Conservation (phyloP, 768 basidiomycete genomes). For the Kwoniella europaea region DNA sequence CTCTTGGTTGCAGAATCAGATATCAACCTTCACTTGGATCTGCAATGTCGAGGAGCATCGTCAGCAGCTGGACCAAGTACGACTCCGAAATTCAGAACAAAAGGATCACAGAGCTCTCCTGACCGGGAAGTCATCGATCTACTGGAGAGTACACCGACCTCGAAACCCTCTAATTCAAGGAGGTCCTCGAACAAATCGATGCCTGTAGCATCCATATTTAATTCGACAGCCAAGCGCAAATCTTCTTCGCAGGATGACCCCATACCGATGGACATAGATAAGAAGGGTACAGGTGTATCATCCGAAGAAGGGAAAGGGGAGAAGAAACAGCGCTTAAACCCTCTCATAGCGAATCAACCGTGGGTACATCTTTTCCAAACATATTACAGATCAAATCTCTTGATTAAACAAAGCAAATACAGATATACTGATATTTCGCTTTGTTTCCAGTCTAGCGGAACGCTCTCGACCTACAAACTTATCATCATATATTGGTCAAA, state of each 20-base stretch:
- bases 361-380: conserved; percentile 15
- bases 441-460: conserved; percentile 65
- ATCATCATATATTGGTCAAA: conserved; percentile 75
- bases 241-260: conserved; percentile 3
- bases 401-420: too few relatives aligned
- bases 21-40: conserved; percentile 52
- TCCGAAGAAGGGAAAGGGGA: conserved; percentile 18
- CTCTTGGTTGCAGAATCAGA: conserved; percentile 27
- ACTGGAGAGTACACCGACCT: conserved; percentile 13
- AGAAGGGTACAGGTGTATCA: neutral
- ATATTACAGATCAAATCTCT: too few relatives aligned
- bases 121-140: neutral
- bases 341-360: conserved; percentile 54
- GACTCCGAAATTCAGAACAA: neutral
- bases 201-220: conserved; percentile 22
- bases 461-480: conserved; percentile 69
- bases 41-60: conserved; percentile 33
- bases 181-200: conserved; percentile 10
- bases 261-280: neutral
- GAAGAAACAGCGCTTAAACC: conserved; percentile 49
- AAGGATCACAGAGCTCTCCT: conserved; percentile 5
- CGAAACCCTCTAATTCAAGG: conserved; percentile 8
- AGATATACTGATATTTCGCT: too few relatives aligned
- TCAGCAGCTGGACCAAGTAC: conserved; percentile 9
- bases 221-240: conserved; percentile 4